Base-by-base conservation (phyloP, 371 early-diverging fungal species). In the Catenaria anguillulae region DNA sequence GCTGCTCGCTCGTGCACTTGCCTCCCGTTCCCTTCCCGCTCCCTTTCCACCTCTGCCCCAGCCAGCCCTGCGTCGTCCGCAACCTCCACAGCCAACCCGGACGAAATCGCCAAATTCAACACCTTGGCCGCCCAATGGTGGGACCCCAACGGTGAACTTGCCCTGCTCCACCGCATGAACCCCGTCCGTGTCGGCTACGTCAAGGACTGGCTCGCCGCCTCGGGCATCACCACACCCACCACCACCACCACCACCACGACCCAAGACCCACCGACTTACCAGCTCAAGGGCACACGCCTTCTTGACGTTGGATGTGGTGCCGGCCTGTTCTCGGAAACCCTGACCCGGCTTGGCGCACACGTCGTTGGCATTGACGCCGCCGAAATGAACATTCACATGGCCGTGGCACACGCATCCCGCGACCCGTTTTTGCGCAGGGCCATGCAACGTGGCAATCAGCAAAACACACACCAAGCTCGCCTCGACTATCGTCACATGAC, bases 271-370 rank as follows among this genome's bases (percentile, higher is more conserved):
- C 40, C 40, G 10, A 17, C 40, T 66, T 19, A 70, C 23, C 86
- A 87, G 10, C 79, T 88, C 29, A 62, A 71, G 48, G 86, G 85
- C 0, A 64, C 83, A 35, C 60, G 71, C 3, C 80, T 91, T 63
- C 71, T 93, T n/a, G 97, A 96, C 72, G 82, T 95, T 31, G 97
- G 97, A 1, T 92, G 97, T 70, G 97, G 97, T 29, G 97, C 94
- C 33, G 97, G 97, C 0, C 65, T 96, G 31, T 74, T 95, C 48
- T 76, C 88, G 0, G 93, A 93, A 87, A 68, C 89, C 0, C 65
- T 95, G 58, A 84, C 84, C 19, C 79, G 93, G 50, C 67, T 94
- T n/a, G 95, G 96, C 8, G 85, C 82, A 3, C 61, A 71, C 0
- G 90, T 91, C 1, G 69, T 84, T 26, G 97, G 92, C 21, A 76